Percentiles rank a stretch among this genome's conserved stretches.
phyloP scores from a whole-genome alignment of 805 yeast genomes.

The Hanseniaspora lachancei region DNA sequence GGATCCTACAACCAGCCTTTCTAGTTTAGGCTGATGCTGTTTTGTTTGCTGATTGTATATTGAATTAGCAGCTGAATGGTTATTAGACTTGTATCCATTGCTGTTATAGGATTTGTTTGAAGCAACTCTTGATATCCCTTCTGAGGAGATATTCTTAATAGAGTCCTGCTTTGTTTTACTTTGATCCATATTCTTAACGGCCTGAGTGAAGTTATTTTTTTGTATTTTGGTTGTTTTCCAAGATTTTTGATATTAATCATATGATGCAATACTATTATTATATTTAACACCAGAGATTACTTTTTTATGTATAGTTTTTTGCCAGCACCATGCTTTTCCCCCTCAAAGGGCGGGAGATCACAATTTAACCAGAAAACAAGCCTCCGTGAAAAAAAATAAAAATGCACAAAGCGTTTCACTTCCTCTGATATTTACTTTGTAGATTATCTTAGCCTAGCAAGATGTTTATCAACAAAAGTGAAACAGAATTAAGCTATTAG shows the following conservation, averaged over 20 bases:
- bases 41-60: slow-evolving; percentile 4
- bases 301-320: neutral
- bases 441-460: neutral
- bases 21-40: slow-evolving; percentile 4
- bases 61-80: neutral
- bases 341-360: neutral
- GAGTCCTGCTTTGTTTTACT: neutral
- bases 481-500: neutral
- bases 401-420: neutral
- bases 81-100: neutral
- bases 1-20: slow-evolving; percentile 35
- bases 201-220: neutral
- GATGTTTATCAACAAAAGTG: neutral
- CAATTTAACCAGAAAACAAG: too few species aligned
- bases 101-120: slow-evolving; percentile 3
- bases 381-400: neutral
- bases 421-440: neutral
- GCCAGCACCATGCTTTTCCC: neutral
- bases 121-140: neutral
- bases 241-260: neutral
- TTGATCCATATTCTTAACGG: neutral
- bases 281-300: neutral
- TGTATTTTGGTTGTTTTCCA: neutral
- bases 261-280: neutral
- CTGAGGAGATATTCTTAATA: neutral